Base-by-base conservation (phyloP, 768 basidiomycete species). In the Kwoniella sp. region DNA sequence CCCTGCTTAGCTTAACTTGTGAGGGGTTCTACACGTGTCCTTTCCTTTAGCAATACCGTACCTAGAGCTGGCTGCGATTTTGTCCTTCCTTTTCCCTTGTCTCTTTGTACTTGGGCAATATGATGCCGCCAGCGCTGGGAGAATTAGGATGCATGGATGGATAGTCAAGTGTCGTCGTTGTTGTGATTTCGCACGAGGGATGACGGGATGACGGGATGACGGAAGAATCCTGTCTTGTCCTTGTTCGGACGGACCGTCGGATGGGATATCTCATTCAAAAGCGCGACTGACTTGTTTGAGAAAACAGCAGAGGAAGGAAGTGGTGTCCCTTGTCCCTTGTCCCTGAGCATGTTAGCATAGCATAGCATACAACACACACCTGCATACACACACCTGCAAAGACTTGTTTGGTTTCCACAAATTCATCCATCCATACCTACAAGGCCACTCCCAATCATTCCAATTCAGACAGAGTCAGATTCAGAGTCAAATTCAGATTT, bases 231-330 rank as follows among this genome's bases (percentile, higher is more conserved):
- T 51, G 11, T 12, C 50, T n/a, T 3, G 28, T 34, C 2, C 15
- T 55, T 55, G 54, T 22, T 31, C 34, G 34, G 26, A 38, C 28
- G 41, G 56, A 41, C 56, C 20, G 31, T 45, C 45, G 22, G 26
- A 58, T 47, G 58, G 38, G 45, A 48, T 29, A 58, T 58, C 25
- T 58, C 56, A 58, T 23, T 1, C 54, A 28, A 55, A 29, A 17
- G 48, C 59, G 59, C 59, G 59, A 61, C 59, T 61, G 59, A 28
- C 31, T 61, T 61, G n/a, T 61, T 58, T 34, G 2, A 25, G 22
- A 23, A 31, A 11, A 25, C 4, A 25, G 23, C 41, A 20, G 41
- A 20, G 41, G 41, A 11, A 45, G 3, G 41, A 11, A 9, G 8
- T 9, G 17, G 15, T 12, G 11, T 11, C 29, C 22, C 41, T 52